Conservation (phyloP, 768 basidiomycete genomes). For the Leucocoprinus birnbaumii region DNA sequence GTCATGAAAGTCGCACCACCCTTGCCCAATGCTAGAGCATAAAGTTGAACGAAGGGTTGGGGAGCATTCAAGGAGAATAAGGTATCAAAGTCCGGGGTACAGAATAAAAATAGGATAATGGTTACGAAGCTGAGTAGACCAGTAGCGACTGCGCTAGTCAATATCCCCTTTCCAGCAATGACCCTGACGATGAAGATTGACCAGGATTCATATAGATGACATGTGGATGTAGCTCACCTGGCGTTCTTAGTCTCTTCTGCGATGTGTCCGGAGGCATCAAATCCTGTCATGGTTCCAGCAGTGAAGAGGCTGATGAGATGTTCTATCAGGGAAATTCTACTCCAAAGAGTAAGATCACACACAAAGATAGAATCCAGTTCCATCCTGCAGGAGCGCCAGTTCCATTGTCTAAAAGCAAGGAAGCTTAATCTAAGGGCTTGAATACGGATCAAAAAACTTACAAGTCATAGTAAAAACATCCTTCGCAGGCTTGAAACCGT, state of each 20-base stretch:
- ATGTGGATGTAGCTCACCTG: constrained; percentile 30
- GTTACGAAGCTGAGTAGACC: constrained; percentile 78
- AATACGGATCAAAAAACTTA: constrained; percentile 31
- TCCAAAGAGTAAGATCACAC: constrained; percentile 11
- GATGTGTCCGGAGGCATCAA: constrained; percentile 86
- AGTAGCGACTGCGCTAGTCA: constrained; percentile 74
- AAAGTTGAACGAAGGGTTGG: constrained; percentile 90
- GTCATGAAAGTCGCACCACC: constrained; percentile 87
- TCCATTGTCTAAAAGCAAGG: background rate
- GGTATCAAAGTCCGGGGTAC: constrained; percentile 73
- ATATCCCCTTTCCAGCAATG: constrained; percentile 78
- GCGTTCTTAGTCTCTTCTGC: constrained; percentile 89
- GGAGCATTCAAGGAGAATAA: constrained; percentile 79
- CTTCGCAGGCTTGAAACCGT: constrained; percentile 81
- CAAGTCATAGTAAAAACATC: constrained; percentile 84
- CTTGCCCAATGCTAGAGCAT: constrained; percentile 78
- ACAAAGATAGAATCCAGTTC: constrained; percentile 94
- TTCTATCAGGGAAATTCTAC: constrained; percentile 5
- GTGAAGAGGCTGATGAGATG: constrained; percentile 64
- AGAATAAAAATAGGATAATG: constrained; percentile 81
- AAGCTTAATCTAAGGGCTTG: background rate
- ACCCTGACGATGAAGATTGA: constrained; percentile 34
- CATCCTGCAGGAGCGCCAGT: constrained; percentile 84
- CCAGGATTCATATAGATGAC: constrained; percentile 1
- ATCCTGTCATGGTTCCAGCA: constrained; percentile 85